Percentiles rank a stretch among this genome's conserved stretches.
phyloP scores from a whole-genome alignment of 1,139 yeast genomes.

The Saccharomycopsis crataegensis region DNA sequence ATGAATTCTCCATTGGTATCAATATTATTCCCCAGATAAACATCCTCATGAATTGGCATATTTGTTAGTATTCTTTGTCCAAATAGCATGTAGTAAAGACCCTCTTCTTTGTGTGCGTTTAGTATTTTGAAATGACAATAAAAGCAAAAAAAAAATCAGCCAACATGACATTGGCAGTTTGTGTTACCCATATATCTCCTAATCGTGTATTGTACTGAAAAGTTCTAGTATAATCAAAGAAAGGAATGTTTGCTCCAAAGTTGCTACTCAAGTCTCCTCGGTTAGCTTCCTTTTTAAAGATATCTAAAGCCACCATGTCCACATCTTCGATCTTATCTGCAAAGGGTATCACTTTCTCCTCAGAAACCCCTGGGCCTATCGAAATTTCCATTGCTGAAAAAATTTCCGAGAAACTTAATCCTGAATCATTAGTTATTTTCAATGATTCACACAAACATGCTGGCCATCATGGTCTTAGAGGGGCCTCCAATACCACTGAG shows the following conservation, averaged over 20 bases:
- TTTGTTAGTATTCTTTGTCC: too few relatives aligned
- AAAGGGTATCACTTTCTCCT: slow-evolving; percentile 10
- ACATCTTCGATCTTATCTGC: neutral
- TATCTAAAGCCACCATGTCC: neutral
- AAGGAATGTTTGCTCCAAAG: neutral
- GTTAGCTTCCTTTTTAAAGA: neutral
- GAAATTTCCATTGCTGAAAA: slow-evolving; percentile 35
- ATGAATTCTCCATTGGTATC: too few relatives aligned
- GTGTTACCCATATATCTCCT: too few relatives aligned
- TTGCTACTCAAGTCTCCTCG: neutral
- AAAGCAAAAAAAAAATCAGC: too few relatives aligned
- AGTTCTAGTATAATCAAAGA: too few relatives aligned
- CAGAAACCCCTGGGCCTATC: slow-evolving; percentile 36
- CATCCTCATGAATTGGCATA: too few relatives aligned
- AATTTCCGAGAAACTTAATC: slow-evolving; percentile 33
- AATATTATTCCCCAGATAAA: too few relatives aligned
- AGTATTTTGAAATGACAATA: too few relatives aligned
- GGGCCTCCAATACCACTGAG: slow-evolving; percentile 66
- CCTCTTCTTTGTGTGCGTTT: too few relatives aligned
- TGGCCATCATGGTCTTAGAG: slow-evolving; percentile 79
- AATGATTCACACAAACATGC: slow-evolving; percentile 89
- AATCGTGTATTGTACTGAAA: too few relatives aligned
- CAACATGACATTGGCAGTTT: too few relatives aligned
- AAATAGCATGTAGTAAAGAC: too few relatives aligned
- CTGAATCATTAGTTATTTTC: slow-evolving; percentile 34